A percentile compares a stretch with the other conserved stretches of the same genome.
phyloP scores from a whole-genome alignment of 257 asterid species.

The Thymus quinquecostatus region DNA sequence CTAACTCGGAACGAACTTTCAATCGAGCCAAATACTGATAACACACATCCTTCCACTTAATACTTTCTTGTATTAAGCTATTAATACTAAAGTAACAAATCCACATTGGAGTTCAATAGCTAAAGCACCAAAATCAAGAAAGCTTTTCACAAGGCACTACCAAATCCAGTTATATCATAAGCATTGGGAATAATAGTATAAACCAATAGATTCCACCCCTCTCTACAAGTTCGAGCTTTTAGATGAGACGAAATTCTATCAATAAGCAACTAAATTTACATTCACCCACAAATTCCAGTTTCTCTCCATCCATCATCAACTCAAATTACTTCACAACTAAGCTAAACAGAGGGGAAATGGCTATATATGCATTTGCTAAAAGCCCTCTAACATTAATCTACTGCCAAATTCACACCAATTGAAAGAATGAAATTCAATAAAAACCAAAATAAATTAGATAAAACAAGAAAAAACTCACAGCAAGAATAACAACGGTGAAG shows the following conservation, averaged over 20 bases:
- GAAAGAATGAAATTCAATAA: background rate
- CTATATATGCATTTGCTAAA: background rate
- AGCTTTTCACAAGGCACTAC: background rate
- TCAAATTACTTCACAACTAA: background rate
- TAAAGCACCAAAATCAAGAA: slow-evolving; percentile 18
- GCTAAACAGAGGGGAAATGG: background rate
- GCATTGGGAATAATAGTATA: background rate
- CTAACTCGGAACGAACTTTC: background rate
- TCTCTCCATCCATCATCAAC: background rate
- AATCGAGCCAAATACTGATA: background rate
- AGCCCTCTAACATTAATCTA: background rate
- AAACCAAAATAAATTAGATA: background rate
- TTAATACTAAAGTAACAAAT: background rate
- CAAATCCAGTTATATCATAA: slow-evolving; percentile 1
- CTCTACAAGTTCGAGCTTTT: no score
- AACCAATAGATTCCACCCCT: no score
- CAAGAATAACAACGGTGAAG: slow-evolving; percentile 69
- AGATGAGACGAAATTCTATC: no score
- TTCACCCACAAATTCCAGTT: slow-evolving; percentile 9
- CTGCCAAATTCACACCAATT: background rate
- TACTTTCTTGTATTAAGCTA: slow-evolving; percentile 10
- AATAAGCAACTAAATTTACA: background rate
- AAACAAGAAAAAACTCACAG: slow-evolving; percentile 40
- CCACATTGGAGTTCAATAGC: slow-evolving; percentile 4
- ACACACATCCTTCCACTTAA: background rate